These are phyloP conservation scores for Pseudozyma flocculosa DNA, from an alignment of 1,284 basidiomycete genomes.

Conservation along the genomic window DNA sequence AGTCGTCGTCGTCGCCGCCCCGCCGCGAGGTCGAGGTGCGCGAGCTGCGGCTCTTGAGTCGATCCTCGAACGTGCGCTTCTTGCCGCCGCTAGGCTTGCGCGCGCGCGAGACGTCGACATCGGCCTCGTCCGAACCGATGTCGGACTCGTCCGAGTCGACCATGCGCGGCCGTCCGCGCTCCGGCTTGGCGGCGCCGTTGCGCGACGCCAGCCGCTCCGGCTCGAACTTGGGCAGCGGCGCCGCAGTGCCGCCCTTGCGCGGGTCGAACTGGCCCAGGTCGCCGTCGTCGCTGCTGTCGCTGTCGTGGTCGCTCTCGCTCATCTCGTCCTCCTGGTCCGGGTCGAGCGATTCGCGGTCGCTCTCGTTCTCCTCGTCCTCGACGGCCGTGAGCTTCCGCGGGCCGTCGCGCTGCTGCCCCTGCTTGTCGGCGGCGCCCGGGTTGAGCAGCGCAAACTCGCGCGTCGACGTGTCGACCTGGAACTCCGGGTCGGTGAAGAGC, in stretches of 20 bases:
- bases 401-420: constrained; percentile 16
- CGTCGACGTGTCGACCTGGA: constrained; percentile 82
- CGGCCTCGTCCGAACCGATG: not conserved
- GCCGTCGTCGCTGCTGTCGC: constrained; percentile 54
- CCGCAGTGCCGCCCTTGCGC: constrained; percentile 46
- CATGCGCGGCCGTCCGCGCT: constrained; percentile 21
- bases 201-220: constrained; percentile 58
- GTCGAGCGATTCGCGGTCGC: constrained; percentile 70
- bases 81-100: constrained; percentile 17
- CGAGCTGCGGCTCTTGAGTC: constrained; percentile 15
- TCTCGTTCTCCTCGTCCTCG: constrained; percentile 82
- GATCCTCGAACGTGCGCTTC: constrained; percentile 32
- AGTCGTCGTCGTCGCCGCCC: constrained; percentile 5
- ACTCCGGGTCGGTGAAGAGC: constrained; percentile 91
- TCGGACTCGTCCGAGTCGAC: constrained; percentile 22
- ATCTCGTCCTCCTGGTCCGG: constrained; percentile 44
- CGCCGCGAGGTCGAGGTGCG: constrained; percentile 20
- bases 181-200: constrained; percentile 32
- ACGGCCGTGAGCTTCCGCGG: constrained; percentile 69
- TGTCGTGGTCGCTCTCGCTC: constrained; percentile 1
- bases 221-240: constrained; percentile 1
- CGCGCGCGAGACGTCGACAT: not conserved
- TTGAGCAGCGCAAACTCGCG: constrained; percentile 89
- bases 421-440: constrained; percentile 67
- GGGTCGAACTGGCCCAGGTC: constrained; percentile 38